Percentiles rank a stretch among this genome's conserved stretches.
Conservation (phyloP, 805 yeast genomes). For the Phaffomyces antillensis region DNA sequence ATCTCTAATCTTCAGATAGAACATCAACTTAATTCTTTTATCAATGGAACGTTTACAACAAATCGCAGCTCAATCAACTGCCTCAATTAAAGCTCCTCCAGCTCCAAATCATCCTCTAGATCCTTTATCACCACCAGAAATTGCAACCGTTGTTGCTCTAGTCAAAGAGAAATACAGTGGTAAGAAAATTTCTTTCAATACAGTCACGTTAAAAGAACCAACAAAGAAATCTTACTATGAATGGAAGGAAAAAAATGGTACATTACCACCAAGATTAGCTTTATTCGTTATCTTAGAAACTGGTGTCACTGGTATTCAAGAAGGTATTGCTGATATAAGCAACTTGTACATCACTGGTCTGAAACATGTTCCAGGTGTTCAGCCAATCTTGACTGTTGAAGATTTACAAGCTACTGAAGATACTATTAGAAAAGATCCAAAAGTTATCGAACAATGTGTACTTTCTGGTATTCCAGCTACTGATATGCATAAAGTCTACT, state of each 20-base stretch:
- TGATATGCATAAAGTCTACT: constrained; percentile 42
- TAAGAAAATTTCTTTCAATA: constrained; percentile 48
- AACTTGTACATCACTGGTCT: constrained; percentile 40
- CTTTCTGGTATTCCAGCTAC: constrained; percentile 58
- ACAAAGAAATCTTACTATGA: constrained; percentile 52
- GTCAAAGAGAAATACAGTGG: constrained; percentile 43
- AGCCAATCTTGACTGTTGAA: constrained; percentile 67
- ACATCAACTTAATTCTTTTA: too few species aligned
- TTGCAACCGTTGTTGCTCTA: constrained; percentile 46
- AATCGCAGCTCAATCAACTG: constrained; percentile 54
- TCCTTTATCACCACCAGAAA: constrained; percentile 60
- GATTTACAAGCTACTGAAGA: constrained; percentile 59
- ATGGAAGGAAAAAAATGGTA: constrained; percentile 57
- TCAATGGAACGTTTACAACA: constrained; percentile 62
- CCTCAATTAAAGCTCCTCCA: constrained; percentile 46
- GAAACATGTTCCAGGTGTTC: constrained; percentile 50
- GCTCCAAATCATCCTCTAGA: constrained; percentile 62
- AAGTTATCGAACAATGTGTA: constrained; percentile 65
- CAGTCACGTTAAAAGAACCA: constrained; percentile 68
- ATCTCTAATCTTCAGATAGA: too few species aligned
- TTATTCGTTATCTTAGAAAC: constrained; percentile 55
- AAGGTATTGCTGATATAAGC: constrained; percentile 59
- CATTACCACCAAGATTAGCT: constrained; percentile 63
- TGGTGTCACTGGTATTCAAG: constrained; percentile 57
- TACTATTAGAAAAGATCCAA: constrained; percentile 62